phyloP scores from a whole-genome alignment of 192 early-diverging fungal species.

The Coemansia sp. region DNA sequence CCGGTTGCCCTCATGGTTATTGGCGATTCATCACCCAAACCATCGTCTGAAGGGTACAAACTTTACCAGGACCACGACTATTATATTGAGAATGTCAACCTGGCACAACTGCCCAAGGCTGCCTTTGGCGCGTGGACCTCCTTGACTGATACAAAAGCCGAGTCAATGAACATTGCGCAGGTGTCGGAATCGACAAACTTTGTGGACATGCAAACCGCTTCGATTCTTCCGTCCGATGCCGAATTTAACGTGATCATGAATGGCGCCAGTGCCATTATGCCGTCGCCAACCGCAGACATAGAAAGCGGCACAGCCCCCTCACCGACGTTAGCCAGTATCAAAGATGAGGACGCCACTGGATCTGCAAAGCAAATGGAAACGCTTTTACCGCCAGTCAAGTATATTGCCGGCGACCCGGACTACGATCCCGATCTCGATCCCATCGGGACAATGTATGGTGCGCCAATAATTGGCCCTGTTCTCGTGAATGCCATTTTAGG shows the following conservation, averaged over 20 bases:
- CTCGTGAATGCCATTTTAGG: constrained; percentile 41
- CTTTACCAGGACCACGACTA: constrained; percentile 31
- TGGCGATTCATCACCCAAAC: constrained; percentile 7
- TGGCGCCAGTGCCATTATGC: background rate
- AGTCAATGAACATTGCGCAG: constrained; percentile 13
- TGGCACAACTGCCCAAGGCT: constrained; percentile 40
- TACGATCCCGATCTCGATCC: constrained; percentile 37
- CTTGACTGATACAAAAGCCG: constrained; percentile 15
- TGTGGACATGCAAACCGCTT: background rate
- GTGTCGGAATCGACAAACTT: background rate
- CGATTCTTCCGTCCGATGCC: constrained; percentile 4
- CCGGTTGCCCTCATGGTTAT: constrained; percentile 29
- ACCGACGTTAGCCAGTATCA: background rate
- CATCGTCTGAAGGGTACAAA: constrained; percentile 13
- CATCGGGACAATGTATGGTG: constrained; percentile 35
- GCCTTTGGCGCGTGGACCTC: constrained; percentile 35
- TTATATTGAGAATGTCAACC: constrained; percentile 26
- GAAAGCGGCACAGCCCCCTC: background rate
- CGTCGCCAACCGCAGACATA: background rate
- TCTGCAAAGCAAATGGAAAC: constrained; percentile 12
- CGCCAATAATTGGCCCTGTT: constrained; percentile 36
- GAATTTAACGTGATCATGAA: constrained; percentile 3
- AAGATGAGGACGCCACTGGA: background rate
- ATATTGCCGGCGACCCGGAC: constrained; percentile 48
- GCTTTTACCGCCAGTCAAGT: constrained; percentile 42